Base-by-base conservation (phyloP, 129 eudicot species). In the Arctium minus region DNA sequence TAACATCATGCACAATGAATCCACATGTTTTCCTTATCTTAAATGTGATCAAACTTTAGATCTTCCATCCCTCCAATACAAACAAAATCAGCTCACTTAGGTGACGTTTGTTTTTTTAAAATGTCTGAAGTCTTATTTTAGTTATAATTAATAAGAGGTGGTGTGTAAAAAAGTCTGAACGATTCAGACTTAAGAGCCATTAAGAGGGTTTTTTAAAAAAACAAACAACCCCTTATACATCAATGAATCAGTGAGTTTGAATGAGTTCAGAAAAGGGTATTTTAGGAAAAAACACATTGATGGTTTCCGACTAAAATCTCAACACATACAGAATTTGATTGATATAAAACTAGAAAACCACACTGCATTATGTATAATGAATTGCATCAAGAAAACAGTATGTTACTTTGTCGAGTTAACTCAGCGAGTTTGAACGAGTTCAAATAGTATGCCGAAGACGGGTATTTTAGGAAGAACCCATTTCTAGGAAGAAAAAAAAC, bases 1-100 rank as follows among this genome's bases (percentile, higher is more conserved):
- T 82, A n/a, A 74, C 81, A 68, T 76, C 77, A 35, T 69, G 60
- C 76, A 40, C 70, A 44, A 60, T 60, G 68, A 60, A 60, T 53
- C 6, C 65, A 53, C 68, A 60, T n/a, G 8, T 68, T 12, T 82
- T 75, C 70, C n/a, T 68, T 39, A 75, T 75, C 40, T 27, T 72
- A 72, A 36, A 17, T 36, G 83, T 80, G 78, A 53, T 46, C 72
- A 5, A 74, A n/a, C 71, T 67, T 67, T 17, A 22, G 27, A 67
- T 18, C 68, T 56, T 56, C 27, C 22, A 60, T 60, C 68, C 68
- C 29, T 60, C 68, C 27, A 60, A 60, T 60, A 5, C 29, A 60
- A 50, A 56, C 15, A 32, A 50, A 76, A 18, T n/a, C 27, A 46
- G 15, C 56, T 46, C 56, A 46, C 17, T 22, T 22, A 22, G 27